Percentiles rank a stretch among this genome's conserved stretches.
Evolutionary conservation across 225 moss, liverwort and hornwort species (phyloP).

Genomic region (Polytrichum commune): DNA sequence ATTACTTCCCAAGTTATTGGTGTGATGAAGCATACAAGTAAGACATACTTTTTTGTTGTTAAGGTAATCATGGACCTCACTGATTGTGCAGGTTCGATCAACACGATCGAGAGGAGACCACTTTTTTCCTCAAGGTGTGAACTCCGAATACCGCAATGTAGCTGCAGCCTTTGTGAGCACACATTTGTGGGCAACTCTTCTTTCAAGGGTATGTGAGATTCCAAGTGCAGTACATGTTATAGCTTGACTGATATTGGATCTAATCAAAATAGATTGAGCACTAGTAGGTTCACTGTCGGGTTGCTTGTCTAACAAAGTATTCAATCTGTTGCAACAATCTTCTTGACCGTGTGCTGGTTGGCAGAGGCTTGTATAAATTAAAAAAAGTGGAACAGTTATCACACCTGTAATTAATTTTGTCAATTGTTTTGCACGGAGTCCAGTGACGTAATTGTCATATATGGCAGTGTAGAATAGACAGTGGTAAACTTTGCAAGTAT

Average conservation of each 20-base stretch:
- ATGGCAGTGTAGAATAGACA: too few species aligned
- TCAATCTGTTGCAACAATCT: too few species aligned
- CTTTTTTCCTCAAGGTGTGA: conserved; percentile 61
- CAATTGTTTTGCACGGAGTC: too few species aligned
- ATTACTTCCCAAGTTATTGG: too few species aligned
- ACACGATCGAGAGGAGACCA: conserved; percentile 25
- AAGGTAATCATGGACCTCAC: conserved; percentile 4
- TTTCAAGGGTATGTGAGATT: conserved; percentile 62
- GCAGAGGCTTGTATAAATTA: too few species aligned
- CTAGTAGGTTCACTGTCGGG: neutral
- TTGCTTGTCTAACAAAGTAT: neutral
- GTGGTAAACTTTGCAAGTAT: too few species aligned
- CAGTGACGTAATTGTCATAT: too few species aligned
- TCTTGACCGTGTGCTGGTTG: too few species aligned
- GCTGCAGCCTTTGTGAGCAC: conserved; percentile 67
- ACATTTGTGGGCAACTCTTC: conserved; percentile 72
- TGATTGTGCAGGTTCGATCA: conserved; percentile 59
- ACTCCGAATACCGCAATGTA: conserved; percentile 60
- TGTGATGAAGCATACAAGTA: too few species aligned
- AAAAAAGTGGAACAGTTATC: too few species aligned
- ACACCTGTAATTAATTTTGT: too few species aligned
- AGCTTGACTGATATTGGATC: neutral
- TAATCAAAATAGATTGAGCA: conserved; percentile 2
- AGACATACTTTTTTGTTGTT: neutral
- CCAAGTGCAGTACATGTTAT: neutral